Evolutionary conservation across 2,329 filamentous ascomycete genomes (phyloP), one percentile per base, ranked within the genome.

Genomic region (Ophioceras dolichostomum): DNA sequence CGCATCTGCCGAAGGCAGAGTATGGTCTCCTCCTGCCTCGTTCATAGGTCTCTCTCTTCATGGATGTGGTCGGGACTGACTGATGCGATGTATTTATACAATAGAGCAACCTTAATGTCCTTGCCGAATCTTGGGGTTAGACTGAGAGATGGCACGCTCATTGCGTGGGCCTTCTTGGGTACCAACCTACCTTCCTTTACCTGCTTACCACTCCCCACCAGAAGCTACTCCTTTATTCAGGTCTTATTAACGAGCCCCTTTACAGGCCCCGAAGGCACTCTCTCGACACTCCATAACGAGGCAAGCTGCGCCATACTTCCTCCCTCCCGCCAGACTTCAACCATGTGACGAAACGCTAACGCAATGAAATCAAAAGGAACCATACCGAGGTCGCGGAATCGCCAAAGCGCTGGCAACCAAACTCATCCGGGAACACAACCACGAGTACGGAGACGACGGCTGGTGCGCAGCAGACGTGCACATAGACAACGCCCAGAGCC

Each of bases 121-220:
- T 57, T 70, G 30, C 68, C 68, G 3, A 72, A 61, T 42, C 51
- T 62, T 27, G 58, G 62, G 2, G 55, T 76, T 16, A 64, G 66
- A 37, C 49, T 61, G 0, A 48, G 54, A 1, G 61, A 68, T 14
- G 64, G 61, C 1, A 65, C 57, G 2, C 64, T 69, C 0, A 57
- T 83, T 5, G 73, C 77, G 0, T 85, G 80, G 80, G 70, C 68
- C 0, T 81, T 84, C 36, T 50, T 74, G 4, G 64, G 66, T 62
- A 35, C n/a, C n/a, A n/a, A n/a, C n/a, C n/a, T n/a, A n/a, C n/a
- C n/a, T n/a, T n/a, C n/a, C n/a, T n/a, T n/a, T n/a, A n/a, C n/a
- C n/a, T n/a, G n/a, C n/a, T n/a, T n/a, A n/a, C n/a, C n/a, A n/a
- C n/a, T n/a, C n/a, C n/a, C n/a, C n/a, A n/a, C n/a, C n/a, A n/a